A percentile compares a stretch with the other conserved stretches of the same genome.
phyloP scores from a whole-genome alignment of 2,329 filamentous ascomycete genomes.

The Metarhizium guizhouense region DNA sequence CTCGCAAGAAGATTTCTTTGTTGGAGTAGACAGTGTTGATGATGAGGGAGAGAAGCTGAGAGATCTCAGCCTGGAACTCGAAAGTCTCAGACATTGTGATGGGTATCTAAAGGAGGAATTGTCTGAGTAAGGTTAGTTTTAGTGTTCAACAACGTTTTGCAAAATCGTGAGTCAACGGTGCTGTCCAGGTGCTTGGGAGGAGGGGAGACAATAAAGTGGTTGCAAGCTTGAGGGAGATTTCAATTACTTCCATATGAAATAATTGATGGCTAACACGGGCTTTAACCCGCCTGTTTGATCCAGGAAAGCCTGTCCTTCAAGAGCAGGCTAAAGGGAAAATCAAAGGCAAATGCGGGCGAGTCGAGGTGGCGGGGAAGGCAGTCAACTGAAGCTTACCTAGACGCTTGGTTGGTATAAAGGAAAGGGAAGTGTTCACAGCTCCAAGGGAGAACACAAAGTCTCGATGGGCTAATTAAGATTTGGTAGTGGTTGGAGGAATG shows the following conservation, averaged over 20 bases:
- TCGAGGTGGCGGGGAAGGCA: background rate
- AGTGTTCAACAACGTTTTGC: background rate
- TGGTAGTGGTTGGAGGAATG: slow-evolving; percentile 5
- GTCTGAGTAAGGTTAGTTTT: slow-evolving; percentile 8
- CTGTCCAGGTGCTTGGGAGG: background rate
- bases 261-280: no score
- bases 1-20: slow-evolving; percentile 99
- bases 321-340: background rate
- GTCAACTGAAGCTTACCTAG: slow-evolving; percentile 12
- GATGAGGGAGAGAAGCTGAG: slow-evolving; percentile 98
- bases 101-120: slow-evolving; percentile 28
- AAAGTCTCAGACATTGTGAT: slow-evolving; percentile 90
- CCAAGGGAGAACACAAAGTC: slow-evolving; percentile 10
- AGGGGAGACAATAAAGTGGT: background rate
- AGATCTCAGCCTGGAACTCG: slow-evolving; percentile 99
- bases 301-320: no score
- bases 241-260: background rate
- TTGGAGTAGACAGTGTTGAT: slow-evolving; percentile 99
- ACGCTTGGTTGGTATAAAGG: slow-evolving; percentile 11
- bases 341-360: background rate
- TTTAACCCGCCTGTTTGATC: no score
- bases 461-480: slow-evolving; percentile 11
- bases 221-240: background rate
- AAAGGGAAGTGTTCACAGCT: slow-evolving; percentile 7
- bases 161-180: background rate